These are phyloP conservation scores for Tribonema minus DNA, from an alignment of 108 stramenopile species.

Conservation along the genomic window DNA sequence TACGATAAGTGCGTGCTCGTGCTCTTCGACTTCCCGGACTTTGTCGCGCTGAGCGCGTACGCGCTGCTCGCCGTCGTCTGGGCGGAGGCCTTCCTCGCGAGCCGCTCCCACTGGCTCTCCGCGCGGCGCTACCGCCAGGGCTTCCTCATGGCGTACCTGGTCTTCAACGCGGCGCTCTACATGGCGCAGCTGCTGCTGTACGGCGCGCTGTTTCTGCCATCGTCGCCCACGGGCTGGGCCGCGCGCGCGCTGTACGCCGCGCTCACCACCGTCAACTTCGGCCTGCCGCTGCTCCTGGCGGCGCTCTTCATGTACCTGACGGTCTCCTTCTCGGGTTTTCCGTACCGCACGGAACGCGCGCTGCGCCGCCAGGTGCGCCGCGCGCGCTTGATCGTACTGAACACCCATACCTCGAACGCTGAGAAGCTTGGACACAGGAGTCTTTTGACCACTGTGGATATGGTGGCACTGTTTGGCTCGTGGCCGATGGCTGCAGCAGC, in stretches of 20 bases:
- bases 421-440: no score
- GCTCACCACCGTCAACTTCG: conserved; percentile 68
- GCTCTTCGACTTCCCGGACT: conserved; percentile 79
- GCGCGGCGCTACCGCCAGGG: conserved; percentile 48
- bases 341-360: conserved; percentile 17
- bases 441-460: no score
- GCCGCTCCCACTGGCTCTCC: conserved; percentile 66
- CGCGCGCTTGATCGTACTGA: no score
- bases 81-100: conserved; percentile 71
- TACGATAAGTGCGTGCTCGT: conserved; percentile 63
- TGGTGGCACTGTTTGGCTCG: no score
- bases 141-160: conserved; percentile 67
- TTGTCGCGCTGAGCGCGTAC: conserved; percentile 74
- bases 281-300: conserved; percentile 65
- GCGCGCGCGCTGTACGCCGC: conserved; percentile 58
- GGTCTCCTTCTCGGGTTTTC: conserved; percentile 65
- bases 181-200: conserved; percentile 70
- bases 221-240: not conserved
- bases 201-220: conserved; percentile 66
- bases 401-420: no score
- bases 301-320: conserved; percentile 68
- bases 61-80: conserved; percentile 73
- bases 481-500: no score
- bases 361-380: no score
- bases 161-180: conserved; percentile 75